These are phyloP conservation scores for Orbilia blumenaviensis DNA, from an alignment of 2,329 filamentous ascomycete species.

Conservation along the genomic window DNA sequence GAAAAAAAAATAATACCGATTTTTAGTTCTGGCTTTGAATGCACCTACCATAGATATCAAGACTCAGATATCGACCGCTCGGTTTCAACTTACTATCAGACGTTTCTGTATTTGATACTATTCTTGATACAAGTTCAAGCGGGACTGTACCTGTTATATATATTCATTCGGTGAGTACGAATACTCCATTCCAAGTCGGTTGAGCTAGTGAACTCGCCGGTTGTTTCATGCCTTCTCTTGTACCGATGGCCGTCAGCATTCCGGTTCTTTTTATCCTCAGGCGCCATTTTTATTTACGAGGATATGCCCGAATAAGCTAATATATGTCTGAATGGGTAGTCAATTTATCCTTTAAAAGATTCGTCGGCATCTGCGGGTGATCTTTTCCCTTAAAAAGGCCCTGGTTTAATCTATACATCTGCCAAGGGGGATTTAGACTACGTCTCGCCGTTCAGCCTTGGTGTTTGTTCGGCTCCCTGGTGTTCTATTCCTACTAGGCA, in stretches of 20 bases:
- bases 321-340: slow-evolving; percentile 34
- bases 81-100: neutral
- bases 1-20: no score
- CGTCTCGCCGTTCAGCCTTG: slow-evolving; percentile 38
- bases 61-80: neutral
- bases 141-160: slow-evolving; percentile 28
- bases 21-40: slow-evolving; percentile 16
- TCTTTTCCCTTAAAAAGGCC: slow-evolving; percentile 46
- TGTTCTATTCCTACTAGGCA: slow-evolving; percentile 42
- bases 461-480: slow-evolving; percentile 51
- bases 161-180: slow-evolving; percentile 29
- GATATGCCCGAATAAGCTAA: slow-evolving; percentile 27
- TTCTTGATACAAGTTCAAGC: slow-evolving; percentile 11
- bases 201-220: neutral
- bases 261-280: slow-evolving; percentile 40
- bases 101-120: neutral
- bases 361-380: slow-evolving; percentile 53
- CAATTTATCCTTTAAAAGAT: slow-evolving; percentile 50
- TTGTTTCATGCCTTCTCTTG: slow-evolving; percentile 27
- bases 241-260: slow-evolving; percentile 31
- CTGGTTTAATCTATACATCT: slow-evolving; percentile 33
- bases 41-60: neutral
- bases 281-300: slow-evolving; percentile 10
- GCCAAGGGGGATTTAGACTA: slow-evolving; percentile 40
- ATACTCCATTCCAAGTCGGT: slow-evolving; percentile 2